phyloP scores from a whole-genome alignment of 2,329 filamentous ascomycete species.

The Epichloe glyceriae region DNA sequence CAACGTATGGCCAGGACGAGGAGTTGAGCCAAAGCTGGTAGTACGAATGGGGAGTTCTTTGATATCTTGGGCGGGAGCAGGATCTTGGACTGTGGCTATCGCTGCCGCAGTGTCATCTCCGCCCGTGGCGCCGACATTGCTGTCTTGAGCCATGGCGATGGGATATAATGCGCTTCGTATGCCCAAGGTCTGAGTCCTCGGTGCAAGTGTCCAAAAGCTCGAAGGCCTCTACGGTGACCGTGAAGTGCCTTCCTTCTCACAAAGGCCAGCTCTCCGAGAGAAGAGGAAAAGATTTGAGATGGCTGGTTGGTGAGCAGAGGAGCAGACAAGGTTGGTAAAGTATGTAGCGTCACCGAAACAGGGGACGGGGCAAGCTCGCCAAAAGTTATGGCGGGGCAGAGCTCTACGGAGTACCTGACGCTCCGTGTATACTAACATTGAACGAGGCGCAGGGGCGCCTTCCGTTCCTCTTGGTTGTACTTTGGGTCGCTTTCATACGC shows the following conservation, averaged over 20 bases:
- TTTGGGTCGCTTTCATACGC: neutral
- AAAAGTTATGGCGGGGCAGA: neutral
- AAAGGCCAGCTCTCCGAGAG: neutral
- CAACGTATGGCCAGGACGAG: slow-evolving; percentile 39
- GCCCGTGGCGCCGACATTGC: neutral
- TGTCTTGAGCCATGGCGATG: slow-evolving; percentile 4
- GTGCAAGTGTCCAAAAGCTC: neutral
- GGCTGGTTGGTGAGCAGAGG: neutral
- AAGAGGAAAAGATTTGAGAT: neutral
- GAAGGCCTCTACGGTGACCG: neutral
- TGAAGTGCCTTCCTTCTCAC: neutral
- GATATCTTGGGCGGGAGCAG: slow-evolving; percentile 6
- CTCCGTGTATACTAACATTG: no score
- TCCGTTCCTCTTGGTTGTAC: neutral
- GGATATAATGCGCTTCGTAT: neutral
- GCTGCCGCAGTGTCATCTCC: neutral
- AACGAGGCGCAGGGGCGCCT: no score
- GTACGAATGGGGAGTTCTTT: slow-evolving; percentile 18
- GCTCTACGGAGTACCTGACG: neutral
- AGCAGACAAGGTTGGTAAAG: neutral
- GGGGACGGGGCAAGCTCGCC: neutral
- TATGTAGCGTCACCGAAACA: neutral
- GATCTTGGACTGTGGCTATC: neutral
- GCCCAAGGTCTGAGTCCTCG: neutral
- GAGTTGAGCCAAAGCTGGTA: slow-evolving; percentile 16